Percentiles rank a stretch among this genome's conserved stretches.
Evolutionary conservation across 305 asterid genomes (phyloP).

Genomic region (Fraxinus sp.): DNA sequence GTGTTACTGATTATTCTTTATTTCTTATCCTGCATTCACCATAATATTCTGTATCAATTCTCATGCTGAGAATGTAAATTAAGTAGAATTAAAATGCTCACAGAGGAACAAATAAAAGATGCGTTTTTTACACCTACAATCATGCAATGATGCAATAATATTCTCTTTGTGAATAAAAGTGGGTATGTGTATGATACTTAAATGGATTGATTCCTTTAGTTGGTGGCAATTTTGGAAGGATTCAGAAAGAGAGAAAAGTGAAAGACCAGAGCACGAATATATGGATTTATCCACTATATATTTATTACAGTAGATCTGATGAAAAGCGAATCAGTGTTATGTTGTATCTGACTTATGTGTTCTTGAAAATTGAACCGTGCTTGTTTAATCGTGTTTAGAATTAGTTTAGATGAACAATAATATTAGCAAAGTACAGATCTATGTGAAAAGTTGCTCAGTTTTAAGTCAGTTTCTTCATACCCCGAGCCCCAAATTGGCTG

Average conservation of each 20-base stretch:
- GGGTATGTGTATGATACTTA: conserved; percentile 46
- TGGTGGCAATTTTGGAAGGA: conserved; percentile 94
- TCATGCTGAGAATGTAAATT: conserved; percentile 25
- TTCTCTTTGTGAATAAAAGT: conserved; percentile 50
- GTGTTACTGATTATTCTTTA: conserved; percentile 31
- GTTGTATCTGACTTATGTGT: conserved; percentile 56
- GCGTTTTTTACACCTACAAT: conserved; percentile 37
- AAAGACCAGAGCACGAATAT: conserved; percentile 50
- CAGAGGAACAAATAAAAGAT: conserved; percentile 44
- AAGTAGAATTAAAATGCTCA: conserved; percentile 2
- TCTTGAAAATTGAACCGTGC: conserved; percentile 31
- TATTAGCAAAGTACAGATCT: conserved; percentile 41
- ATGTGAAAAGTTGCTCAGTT: conserved; percentile 37
- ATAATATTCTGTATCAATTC: conserved; percentile 24
- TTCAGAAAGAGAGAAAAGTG: conserved; percentile 53
- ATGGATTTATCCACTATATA: conserved; percentile 41
- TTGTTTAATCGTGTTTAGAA: conserved; percentile 23
- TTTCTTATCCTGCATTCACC: conserved; percentile 12
- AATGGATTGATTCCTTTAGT: conserved; percentile 70
- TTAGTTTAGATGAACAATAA: conserved; percentile 20
- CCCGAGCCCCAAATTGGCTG: not conserved
- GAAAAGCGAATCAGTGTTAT: conserved; percentile 83
- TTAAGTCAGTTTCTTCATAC: conserved; percentile 25
- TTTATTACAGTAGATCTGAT: conserved; percentile 28
- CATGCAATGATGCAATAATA: conserved; percentile 55